Percentiles rank a stretch among this genome's conserved stretches.
Evolutionary conservation across 2,329 filamentous ascomycete genomes (phyloP).

Genomic region (Phyllosticta paracitricarpa): DNA sequence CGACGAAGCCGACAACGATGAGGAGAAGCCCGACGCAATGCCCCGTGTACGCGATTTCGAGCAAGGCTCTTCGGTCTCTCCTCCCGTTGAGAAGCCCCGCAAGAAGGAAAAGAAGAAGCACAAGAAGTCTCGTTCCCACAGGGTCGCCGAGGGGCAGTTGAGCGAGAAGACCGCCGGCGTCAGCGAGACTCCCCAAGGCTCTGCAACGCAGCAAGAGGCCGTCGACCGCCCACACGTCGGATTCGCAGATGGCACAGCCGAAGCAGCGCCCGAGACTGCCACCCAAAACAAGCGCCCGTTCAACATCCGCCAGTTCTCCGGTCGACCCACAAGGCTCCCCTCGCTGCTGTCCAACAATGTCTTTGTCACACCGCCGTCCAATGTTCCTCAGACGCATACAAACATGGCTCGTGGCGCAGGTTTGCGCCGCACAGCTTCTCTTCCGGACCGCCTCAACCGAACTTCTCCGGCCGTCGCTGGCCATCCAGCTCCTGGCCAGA

Average conservation of each 20-base stretch:
- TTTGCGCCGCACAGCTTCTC: constrained; percentile 25
- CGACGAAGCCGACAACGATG: constrained; percentile 45
- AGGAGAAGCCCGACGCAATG: constrained; percentile 17
- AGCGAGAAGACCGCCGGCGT: not conserved
- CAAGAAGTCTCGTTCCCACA: constrained; percentile 23
- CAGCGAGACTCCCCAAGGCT: not conserved
- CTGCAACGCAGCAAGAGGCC: not conserved
- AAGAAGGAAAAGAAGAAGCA: constrained; percentile 40
- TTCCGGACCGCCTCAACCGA: constrained; percentile 26
- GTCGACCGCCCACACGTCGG: constrained; percentile 39
- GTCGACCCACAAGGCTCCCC: constrained; percentile 32
- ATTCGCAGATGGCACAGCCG: constrained; percentile 38
- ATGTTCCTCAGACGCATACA: constrained; percentile 24
- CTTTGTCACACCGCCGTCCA: constrained; percentile 37
- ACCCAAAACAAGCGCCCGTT: constrained; percentile 21
- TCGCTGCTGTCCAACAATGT: constrained; percentile 63
- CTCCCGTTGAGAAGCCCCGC: constrained; percentile 27
- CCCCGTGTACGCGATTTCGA: constrained; percentile 42
- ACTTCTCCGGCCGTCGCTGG: not conserved
- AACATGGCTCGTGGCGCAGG: constrained; percentile 25
- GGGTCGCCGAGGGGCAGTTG: not conserved
- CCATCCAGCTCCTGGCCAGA: not conserved
- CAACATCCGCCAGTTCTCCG: constrained; percentile 48
- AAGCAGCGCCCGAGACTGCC: not conserved
- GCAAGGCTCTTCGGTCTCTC: constrained; percentile 23